phyloP scores from a whole-genome alignment of 495 filamentous ascomycete genomes.

The Talaromyces borbonicus region DNA sequence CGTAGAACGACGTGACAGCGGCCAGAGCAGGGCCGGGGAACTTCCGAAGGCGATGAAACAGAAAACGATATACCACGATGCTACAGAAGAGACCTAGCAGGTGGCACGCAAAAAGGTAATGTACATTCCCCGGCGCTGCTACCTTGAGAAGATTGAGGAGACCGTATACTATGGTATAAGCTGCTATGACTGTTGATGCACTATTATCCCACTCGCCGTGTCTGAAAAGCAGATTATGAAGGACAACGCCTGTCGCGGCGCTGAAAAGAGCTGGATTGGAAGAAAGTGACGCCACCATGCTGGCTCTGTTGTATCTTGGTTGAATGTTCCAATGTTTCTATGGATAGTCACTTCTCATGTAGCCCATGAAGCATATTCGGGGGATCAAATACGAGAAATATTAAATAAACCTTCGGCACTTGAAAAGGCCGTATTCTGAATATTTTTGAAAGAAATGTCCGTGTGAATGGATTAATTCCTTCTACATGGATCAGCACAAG shows the following conservation, averaged over 20 bases:
- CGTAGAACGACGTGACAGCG: conserved; percentile 28
- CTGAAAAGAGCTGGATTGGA: background rate
- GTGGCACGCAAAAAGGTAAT: conserved; percentile 14
- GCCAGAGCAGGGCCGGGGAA: conserved; percentile 38
- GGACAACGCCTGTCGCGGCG: background rate
- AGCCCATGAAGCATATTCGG: too few species aligned
- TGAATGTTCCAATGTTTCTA: too few species aligned
- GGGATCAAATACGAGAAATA: too few species aligned
- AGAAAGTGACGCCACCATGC: background rate
- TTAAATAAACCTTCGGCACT: too few species aligned
- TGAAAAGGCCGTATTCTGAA: too few species aligned
- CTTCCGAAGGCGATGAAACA: conserved; percentile 32
- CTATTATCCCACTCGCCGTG: conserved; percentile 7
- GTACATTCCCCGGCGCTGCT: background rate
- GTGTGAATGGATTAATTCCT: too few species aligned
- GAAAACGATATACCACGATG: conserved; percentile 36
- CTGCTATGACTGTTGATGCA: background rate
- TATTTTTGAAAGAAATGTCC: too few species aligned
- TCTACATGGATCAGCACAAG: too few species aligned
- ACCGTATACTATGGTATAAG: background rate
- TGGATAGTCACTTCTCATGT: too few species aligned
- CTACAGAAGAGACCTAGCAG: conserved; percentile 26
- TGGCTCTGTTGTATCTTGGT: too few species aligned
- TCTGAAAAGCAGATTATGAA: conserved; percentile 1
- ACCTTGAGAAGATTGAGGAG: background rate